phyloP scores from a whole-genome alignment of 1,139 yeast genomes.

The Pichia sp. region DNA sequence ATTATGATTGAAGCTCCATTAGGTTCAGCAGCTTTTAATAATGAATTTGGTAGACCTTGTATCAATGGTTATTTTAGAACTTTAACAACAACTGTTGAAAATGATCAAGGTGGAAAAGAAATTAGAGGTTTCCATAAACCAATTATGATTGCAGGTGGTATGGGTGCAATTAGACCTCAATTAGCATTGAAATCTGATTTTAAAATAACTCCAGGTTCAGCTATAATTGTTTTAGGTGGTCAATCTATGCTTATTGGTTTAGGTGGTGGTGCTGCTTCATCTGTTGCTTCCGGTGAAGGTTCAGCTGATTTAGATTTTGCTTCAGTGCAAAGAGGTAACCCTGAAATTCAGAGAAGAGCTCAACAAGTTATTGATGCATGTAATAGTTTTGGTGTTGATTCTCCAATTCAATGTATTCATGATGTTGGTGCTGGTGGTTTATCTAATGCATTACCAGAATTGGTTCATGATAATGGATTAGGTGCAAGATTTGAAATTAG shows the following conservation, averaged over 20 bases:
- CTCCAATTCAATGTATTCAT: constrained; percentile 92
- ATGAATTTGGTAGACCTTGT: constrained; percentile 98
- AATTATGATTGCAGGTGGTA: constrained; percentile 98
- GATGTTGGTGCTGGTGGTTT: constrained; percentile 99
- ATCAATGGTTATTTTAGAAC: constrained; percentile 96
- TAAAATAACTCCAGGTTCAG: constrained; percentile 86
- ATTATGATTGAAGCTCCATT: constrained; percentile 97
- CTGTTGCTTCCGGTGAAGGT: constrained; percentile 91
- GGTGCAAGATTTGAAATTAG: constrained; percentile 93
- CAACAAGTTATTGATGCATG: constrained; percentile 97
- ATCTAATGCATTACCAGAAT: constrained; percentile 94
- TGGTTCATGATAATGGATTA: constrained; percentile 91
- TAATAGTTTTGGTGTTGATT: constrained; percentile 68
- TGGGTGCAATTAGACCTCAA: constrained; percentile 93
- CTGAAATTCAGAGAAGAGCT: constrained; percentile 98
- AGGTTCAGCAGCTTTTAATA: constrained; percentile 97
- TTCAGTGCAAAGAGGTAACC: constrained; percentile 98
- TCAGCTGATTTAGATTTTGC: constrained; percentile 95
- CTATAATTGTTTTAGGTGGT: constrained; percentile 92
- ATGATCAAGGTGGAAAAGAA: constrained; percentile 57
- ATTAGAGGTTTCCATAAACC: constrained; percentile 98
- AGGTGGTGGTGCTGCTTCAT: constrained; percentile 99
- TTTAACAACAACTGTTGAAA: constrained; percentile 67
- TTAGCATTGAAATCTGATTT: constrained; percentile 76
- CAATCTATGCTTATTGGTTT: constrained; percentile 98